Base-by-base conservation (phyloP, 202 grass and related monocot species). In the Eragrostis tef region DNA sequence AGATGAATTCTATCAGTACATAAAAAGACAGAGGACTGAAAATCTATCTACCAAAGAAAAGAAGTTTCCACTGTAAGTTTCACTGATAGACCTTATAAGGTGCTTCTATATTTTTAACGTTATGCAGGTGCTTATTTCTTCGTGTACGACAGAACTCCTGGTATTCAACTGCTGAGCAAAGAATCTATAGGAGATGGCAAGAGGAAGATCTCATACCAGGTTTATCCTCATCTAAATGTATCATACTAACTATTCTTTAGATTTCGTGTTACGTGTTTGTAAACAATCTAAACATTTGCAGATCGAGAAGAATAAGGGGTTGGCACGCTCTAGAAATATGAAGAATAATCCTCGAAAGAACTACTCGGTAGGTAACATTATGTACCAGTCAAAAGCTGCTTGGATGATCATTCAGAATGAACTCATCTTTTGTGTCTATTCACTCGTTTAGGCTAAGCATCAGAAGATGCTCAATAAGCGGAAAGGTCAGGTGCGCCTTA, bases 281-380 rank as follows among this genome's bases (percentile, higher is more conserved):
- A 69, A 78, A 61, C 36, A 67, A 64, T 57, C 7, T 9, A 29
- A 83, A 67, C 56, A 14, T 7, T 81, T 74, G 65, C 92, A 98
- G 95, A 98, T 98, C 19, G 88, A 92, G 75, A 98, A 98, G 78
- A 97, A 97, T 80, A 78, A 83, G 34, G 90, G 95, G 0, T 78
- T 98, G 42, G 93, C 95, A 53, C 90, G 92, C 19, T 62, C 81
- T 12, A 86, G 92, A 78, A 94, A 98, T 57, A 98, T 90, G 84
- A 77, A 79, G 25, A 98, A 94, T 78, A 98, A 93, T 83, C 92
- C 95, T 1, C 83, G 95, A 52, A 98, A 93, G 84, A 98, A 94
- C 81, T 98, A 98, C 88, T 89, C 78, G 90, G 90, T 97, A 92
- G 81, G 31, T 79, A 16, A 42, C 43, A 20, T 65, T n/a, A 14